Conservation (phyloP, 345 rosid genomes). For the Arabidopsis thaliana region TAIR10.1 NC_003074.8:18997501-18998000, state of each 20-base stretch:
- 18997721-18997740: accelerated
- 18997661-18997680: slow-evolving; percentile 79
- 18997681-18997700: slow-evolving; percentile 81
- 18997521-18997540: neutral
- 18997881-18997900: slow-evolving; percentile 32
- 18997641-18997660: slow-evolving; percentile 72
- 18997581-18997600: neutral
- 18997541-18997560: neutral
- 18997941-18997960: neutral
- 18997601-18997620: neutral
- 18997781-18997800: slow-evolving; percentile 41
- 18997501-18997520: neutral
- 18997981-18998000: slow-evolving; percentile 26
- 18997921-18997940: neutral
- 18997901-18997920: neutral
- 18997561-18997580: neutral
- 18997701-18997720: slow-evolving; percentile 55
- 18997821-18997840: slow-evolving; percentile 27
- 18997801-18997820: slow-evolving; percentile 4
- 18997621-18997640: neutral
- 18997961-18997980: slow-evolving; percentile 19
- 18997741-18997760: accelerated
- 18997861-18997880: slow-evolving; percentile 35
- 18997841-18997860: slow-evolving; percentile 19
- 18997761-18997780: neutral